These are phyloP conservation scores for Cicer bijugum DNA, from an alignment of 306 rosid genomes.

Conservation along the genomic window DNA sequence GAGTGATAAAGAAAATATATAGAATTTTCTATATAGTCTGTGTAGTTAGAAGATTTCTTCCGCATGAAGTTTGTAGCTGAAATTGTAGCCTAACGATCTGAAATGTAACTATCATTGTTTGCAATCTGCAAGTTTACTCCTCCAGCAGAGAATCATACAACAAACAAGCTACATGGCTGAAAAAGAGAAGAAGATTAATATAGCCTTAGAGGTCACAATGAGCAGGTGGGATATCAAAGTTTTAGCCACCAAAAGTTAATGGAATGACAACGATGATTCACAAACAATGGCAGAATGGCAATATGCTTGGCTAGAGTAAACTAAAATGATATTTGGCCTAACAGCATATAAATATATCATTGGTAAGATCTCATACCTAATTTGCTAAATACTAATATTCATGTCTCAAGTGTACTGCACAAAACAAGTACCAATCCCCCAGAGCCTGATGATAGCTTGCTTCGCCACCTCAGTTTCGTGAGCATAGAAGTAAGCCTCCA, in stretches of 20 bases:
- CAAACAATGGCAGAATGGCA: conserved; percentile 28
- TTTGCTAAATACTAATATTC: conserved; percentile 21
- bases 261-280: conserved; percentile 10
- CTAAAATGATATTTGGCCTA: conserved; percentile 27
- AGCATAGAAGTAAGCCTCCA: conserved; percentile 7
- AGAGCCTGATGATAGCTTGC: conserved; percentile 17
- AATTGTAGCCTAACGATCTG: conserved; percentile 18
- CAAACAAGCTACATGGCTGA: neutral
- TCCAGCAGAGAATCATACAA: conserved; percentile 25
- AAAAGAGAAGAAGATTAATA: conserved; percentile 6
- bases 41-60: conserved; percentile 1
- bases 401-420: neutral
- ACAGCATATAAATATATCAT: neutral
- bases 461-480: conserved; percentile 24
- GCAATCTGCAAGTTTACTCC: conserved; percentile 13
- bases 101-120: conserved; percentile 2
- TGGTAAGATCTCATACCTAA: conserved; percentile 15
- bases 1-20: conserved; percentile 15
- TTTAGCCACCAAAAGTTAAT: neutral
- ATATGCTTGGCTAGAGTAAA: conserved; percentile 7
- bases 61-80: conserved; percentile 8
- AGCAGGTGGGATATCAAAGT: conserved; percentile 4
- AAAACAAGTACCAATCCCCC: conserved; percentile 1
- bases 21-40: conserved; percentile 3
- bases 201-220: conserved; percentile 10